Evolutionary conservation across 1,284 basidiomycete genomes (phyloP), one percentile per base, ranked within the genome.

Genomic region (Ceratobasidium sp.): DNA sequence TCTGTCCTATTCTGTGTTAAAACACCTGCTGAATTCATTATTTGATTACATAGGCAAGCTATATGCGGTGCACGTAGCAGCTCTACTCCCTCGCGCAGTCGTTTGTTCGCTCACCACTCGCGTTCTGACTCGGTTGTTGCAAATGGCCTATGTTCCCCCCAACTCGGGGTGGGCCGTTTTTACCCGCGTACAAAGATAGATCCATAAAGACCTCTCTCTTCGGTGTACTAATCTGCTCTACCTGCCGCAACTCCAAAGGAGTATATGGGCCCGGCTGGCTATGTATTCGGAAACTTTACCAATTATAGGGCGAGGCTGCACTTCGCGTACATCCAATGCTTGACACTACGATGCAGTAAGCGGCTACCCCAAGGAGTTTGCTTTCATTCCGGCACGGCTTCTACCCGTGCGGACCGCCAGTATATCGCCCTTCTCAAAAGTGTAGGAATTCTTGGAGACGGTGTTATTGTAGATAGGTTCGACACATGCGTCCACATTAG

Each of bases 381-480:
- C 93, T 0, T 94, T 94, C 79, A 86, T 93, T 46, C 81, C 92
- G 31, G 90, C 90, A 74, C 91, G 92, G 80, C 83, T 93, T 37
- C 88, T 91, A 0, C 92, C 93, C 0, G 83, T 90, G 4, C 94
- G 92, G 92, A 90, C 92, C 0, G 91, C 94, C 63, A 86, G 90
- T 90, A 78, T 68, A 85, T 61, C 2, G 16, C 13, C 39, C 6
- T 4, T 37, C 29, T 16, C 19, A 5, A 29, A 34, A 27, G 29
- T 14, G 14, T 6, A 14, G 9, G 24, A 6, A 31, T 29, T 16
- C 24, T 29, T 31, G 13, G 11, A 19, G 8, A 16, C n/a, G 29
- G 6, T 46, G 2, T 24, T 46, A 62, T 29, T 24, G 49, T 53
- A 85, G 84, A 83, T 73, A 82, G 80, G 16, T 86, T 86, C 77